phyloP scores from a whole-genome alignment of 2,329 filamentous ascomycete genomes.

The Aureobasidium pullulans region DNA sequence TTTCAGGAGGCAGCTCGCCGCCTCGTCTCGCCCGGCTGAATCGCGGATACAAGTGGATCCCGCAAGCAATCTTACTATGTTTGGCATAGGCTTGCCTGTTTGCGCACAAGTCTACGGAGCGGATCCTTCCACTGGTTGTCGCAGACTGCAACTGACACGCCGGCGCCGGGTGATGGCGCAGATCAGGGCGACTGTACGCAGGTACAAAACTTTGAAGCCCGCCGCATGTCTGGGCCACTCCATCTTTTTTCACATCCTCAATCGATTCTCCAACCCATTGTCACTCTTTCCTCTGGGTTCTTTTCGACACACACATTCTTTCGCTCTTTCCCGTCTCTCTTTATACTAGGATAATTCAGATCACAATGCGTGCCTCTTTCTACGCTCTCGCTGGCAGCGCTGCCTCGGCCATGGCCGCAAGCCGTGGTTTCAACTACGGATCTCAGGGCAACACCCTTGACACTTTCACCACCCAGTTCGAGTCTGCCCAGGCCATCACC shows the following conservation, averaged over 20 bases:
- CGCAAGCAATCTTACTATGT: conserved; percentile 4
- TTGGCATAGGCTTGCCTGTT: conserved; percentile 8
- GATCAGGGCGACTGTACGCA: conserved; percentile 13
- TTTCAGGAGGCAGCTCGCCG: background rate
- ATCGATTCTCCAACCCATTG: conserved; percentile 4
- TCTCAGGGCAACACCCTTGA: conserved; percentile 24
- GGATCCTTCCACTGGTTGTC: conserved; percentile 9
- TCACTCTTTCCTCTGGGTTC: conserved; percentile 9
- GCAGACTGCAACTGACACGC: conserved; percentile 8
- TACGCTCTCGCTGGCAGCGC: conserved; percentile 30
- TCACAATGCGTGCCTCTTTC: conserved; percentile 13
- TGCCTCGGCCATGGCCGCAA: conserved; percentile 29
- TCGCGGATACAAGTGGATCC: background rate
- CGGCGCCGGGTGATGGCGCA: conserved; percentile 1
- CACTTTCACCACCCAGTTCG: conserved; percentile 50
- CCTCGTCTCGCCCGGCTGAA: conserved; percentile 10
- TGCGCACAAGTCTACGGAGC: background rate
- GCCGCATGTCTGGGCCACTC: background rate
- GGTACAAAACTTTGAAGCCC: conserved; percentile 11
- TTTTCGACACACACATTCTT: conserved; percentile 6
- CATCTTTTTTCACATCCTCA: background rate
- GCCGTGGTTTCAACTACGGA: conserved; percentile 69
- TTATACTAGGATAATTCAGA: background rate
- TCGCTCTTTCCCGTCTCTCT: background rate
- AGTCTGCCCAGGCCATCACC: conserved; percentile 53